Percentiles rank a stretch among this genome's conserved stretches.
Evolutionary conservation across 768 basidiomycete genomes (phyloP).

Genomic region (Russula sp.): DNA sequence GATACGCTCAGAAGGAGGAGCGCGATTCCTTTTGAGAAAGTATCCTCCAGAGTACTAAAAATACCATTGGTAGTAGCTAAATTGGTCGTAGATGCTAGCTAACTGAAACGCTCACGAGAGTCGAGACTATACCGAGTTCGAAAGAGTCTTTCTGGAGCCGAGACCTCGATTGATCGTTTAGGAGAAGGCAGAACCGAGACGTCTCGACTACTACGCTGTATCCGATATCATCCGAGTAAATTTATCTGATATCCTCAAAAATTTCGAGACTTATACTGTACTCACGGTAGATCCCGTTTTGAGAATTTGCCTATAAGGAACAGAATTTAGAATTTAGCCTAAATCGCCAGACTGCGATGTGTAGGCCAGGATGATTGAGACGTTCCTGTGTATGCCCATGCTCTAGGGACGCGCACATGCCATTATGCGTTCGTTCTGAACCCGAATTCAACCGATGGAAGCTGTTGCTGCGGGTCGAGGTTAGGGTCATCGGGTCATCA

Average conservation of each 20-base stretch:
- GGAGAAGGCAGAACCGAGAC: slow-evolving; percentile 65
- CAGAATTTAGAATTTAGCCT: slow-evolving; percentile 13
- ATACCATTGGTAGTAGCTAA: slow-evolving; percentile 97
- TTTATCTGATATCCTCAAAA: slow-evolving; percentile 90
- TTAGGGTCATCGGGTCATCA: too few relatives aligned
- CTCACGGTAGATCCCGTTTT: slow-evolving; percentile 93
- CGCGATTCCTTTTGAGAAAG: slow-evolving; percentile 90
- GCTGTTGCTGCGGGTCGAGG: too few relatives aligned
- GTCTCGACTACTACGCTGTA: too few relatives aligned
- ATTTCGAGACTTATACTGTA: slow-evolving; percentile 76
- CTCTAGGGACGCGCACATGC: slow-evolving; percentile 60
- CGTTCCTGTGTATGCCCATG: slow-evolving; percentile 97
- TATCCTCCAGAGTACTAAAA: slow-evolving; percentile 96
- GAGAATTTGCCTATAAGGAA: slow-evolving; percentile 71
- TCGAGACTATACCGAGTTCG: slow-evolving; percentile 87
- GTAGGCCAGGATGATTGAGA: slow-evolving; percentile 78
- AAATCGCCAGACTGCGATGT: neutral
- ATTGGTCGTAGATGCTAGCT: slow-evolving; percentile 21
- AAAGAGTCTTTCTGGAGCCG: slow-evolving; percentile 88
- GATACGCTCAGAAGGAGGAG: slow-evolving; percentile 80
- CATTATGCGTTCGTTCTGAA: too few relatives aligned
- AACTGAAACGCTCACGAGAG: slow-evolving; percentile 10
- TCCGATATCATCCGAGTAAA: slow-evolving; percentile 98
- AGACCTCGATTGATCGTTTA: slow-evolving; percentile 58
- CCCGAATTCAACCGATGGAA: too few relatives aligned